phyloP scores from a whole-genome alignment of 148 eudicot genomes.

The Vaccinium darrowii region DNA sequence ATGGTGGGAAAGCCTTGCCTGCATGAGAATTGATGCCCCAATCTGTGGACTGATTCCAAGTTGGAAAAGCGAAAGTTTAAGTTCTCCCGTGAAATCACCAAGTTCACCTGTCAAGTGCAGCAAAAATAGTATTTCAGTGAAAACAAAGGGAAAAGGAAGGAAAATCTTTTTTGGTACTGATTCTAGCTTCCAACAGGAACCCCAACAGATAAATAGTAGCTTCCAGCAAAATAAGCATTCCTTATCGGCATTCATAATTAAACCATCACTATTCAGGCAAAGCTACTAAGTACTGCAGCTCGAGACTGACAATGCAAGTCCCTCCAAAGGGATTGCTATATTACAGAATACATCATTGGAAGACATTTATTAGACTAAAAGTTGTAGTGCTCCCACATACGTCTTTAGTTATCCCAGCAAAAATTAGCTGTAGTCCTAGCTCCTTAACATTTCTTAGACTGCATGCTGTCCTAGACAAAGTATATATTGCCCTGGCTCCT shows the following conservation, averaged over 20 bases:
- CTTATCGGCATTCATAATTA: not conserved
- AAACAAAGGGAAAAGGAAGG: not conserved
- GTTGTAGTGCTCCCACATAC: not conserved
- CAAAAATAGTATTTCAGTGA: not conserved
- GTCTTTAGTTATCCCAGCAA: not conserved
- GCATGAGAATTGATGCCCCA: slow-evolving; percentile 92
- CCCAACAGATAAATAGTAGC: not conserved
- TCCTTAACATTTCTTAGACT: not conserved
- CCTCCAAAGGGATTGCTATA: not conserved
- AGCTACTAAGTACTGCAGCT: not conserved
- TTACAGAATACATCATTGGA: not conserved
- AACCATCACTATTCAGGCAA: not conserved
- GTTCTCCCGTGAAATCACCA: slow-evolving; percentile 75
- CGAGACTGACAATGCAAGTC: not conserved
- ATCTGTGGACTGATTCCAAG: slow-evolving; percentile 98
- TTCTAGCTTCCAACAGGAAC: not conserved
- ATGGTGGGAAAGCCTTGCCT: slow-evolving; percentile 38
- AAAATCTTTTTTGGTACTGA: not conserved
- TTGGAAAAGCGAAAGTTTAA: slow-evolving; percentile 95
- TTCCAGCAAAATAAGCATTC: not conserved
- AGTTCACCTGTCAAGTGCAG: slow-evolving; percentile 63
- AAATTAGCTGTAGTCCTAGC: not conserved
- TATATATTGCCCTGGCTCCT: not conserved
- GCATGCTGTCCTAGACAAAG: not conserved
- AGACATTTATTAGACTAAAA: no score